Evolutionary conservation across 345 rosid genomes (phyloP).

Genomic region (Eucalyptus decipiens): DNA sequence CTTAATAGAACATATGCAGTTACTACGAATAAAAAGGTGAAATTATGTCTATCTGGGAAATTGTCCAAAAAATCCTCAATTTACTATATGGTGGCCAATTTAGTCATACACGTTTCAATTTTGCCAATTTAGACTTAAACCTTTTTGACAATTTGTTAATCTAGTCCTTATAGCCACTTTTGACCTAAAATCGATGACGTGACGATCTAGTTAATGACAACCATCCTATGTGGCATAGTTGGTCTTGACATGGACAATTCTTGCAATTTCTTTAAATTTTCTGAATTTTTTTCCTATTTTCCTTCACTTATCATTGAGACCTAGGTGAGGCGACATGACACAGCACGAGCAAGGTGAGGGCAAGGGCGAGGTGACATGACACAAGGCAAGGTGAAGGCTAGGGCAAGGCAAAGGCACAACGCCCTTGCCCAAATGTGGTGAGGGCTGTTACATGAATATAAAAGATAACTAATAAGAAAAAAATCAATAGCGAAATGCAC

Average conservation of each 20-base stretch:
- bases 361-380: background rate
- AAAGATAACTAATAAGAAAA: background rate
- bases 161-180: background rate
- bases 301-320: background rate
- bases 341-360: background rate
- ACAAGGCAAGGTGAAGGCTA: too few relatives aligned
- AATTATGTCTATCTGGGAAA: background rate
- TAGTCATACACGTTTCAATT: background rate
- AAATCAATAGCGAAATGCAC: background rate
- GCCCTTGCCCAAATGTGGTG: background rate
- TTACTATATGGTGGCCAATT: rapidly evolving
- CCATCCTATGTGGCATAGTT: background rate
- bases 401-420: background rate
- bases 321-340: background rate
- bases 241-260: background rate
- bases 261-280: background rate
- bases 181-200: background rate
- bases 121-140: background rate
- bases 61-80: background rate
- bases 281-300: background rate
- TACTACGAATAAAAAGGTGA: background rate
- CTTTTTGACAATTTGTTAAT: background rate
- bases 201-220: background rate
- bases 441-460: background rate
- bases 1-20: background rate